These are phyloP conservation scores for Gaeumannomyces tritici DNA, from an alignment of 2,329 filamentous ascomycete genomes.

Conservation along the genomic window DNA sequence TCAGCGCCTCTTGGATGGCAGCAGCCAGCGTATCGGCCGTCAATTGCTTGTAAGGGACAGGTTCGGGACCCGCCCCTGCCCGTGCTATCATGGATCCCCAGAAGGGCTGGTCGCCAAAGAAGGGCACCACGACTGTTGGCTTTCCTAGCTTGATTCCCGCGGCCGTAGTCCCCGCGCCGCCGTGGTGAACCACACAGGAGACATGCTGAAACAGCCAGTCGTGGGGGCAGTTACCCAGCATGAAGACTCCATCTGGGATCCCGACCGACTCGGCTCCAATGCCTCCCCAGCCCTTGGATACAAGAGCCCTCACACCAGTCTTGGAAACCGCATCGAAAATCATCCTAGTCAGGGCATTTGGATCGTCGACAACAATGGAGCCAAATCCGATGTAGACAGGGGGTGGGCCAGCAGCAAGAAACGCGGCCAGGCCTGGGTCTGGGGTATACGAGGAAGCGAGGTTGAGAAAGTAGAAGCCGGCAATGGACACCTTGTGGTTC, in stretches of 20 bases:
- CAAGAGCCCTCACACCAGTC: conserved; percentile 64
- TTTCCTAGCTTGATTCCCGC: conserved; percentile 74
- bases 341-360: conserved; percentile 57
- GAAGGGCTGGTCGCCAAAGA: conserved; percentile 79
- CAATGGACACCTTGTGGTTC: conserved; percentile 60
- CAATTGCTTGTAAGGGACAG: conserved; percentile 59
- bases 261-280: conserved; percentile 62
- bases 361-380: conserved; percentile 72
- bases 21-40: conserved; percentile 56
- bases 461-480: conserved; percentile 69
- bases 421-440: conserved; percentile 52
- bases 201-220: conserved; percentile 84
- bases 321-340: conserved; percentile 63
- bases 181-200: conserved; percentile 76
- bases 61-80: conserved; percentile 62
- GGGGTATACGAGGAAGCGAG: conserved; percentile 58
- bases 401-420: conserved; percentile 58
- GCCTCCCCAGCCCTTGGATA: conserved; percentile 85
- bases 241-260: conserved; percentile 68
- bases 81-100: conserved; percentile 70
- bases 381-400: conserved; percentile 80
- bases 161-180: conserved; percentile 79
- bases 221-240: conserved; percentile 78
- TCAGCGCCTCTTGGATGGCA: conserved; percentile 51
- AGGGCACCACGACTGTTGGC: conserved; percentile 76